phyloP scores from a whole-genome alignment of 176 grass and related monocot genomes.

The Miscanthus lutarioriparius region DNA sequence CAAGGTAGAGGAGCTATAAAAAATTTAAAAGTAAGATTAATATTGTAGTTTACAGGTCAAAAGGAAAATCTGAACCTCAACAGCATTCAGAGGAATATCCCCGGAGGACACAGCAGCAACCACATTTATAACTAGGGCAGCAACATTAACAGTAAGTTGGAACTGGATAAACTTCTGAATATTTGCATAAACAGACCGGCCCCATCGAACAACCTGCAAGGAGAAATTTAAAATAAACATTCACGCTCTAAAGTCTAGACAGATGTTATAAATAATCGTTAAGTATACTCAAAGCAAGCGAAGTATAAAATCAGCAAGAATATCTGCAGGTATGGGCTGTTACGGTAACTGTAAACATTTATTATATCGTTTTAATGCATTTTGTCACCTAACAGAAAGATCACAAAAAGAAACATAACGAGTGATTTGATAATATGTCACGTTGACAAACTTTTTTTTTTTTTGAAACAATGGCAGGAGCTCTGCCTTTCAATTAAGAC shows the following conservation, averaged over 20 bases:
- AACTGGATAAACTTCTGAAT: slow-evolving; percentile 99
- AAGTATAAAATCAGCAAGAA: background rate
- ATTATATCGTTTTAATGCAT: background rate
- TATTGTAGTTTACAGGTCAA: background rate
- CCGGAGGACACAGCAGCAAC: slow-evolving; percentile 87
- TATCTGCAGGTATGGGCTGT: background rate
- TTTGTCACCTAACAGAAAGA: background rate
- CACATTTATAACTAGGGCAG: slow-evolving; percentile 94
- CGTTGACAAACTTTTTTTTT: background rate
- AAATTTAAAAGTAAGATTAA: background rate
- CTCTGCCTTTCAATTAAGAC: too few relatives aligned
- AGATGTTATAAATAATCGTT: background rate
- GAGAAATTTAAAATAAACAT: slow-evolving; percentile 29
- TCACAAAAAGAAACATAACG: background rate
- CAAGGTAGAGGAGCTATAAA: background rate
- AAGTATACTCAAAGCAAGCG: background rate
- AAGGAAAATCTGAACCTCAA: slow-evolving; percentile 57
- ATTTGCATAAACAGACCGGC: slow-evolving; percentile 95
- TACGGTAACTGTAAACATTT: background rate
- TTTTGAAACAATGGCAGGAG: too few relatives aligned
- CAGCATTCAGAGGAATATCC: slow-evolving; percentile 90
- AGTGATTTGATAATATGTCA: background rate
- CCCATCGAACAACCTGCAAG: slow-evolving; percentile 91
- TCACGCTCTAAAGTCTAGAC: slow-evolving; percentile 9
- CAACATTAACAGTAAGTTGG: slow-evolving; percentile 94